phyloP scores from a whole-genome alignment of 805 yeast genomes.

The Candida arabinofermentans region DNA sequence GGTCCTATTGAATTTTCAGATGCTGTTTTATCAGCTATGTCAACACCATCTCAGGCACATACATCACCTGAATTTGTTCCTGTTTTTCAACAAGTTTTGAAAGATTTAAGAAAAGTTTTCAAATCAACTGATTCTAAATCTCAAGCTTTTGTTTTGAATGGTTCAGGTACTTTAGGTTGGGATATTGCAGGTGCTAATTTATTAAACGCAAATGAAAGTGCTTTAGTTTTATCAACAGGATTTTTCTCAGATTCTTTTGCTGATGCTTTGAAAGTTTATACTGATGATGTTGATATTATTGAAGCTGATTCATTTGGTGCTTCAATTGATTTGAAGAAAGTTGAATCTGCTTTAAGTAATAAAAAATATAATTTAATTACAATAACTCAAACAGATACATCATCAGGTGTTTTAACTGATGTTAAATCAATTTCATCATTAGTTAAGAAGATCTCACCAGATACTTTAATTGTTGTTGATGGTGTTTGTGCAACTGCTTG shows the following conservation, averaged over 20 bases:
- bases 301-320: slow-evolving; percentile 68
- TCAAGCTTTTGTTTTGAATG: slow-evolving; percentile 79
- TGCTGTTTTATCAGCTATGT: slow-evolving; percentile 72
- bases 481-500: slow-evolving; percentile 95
- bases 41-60: slow-evolving; percentile 84
- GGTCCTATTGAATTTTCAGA: slow-evolving; percentile 56
- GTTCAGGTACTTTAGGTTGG: slow-evolving; percentile 96
- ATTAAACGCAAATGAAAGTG: slow-evolving; percentile 60
- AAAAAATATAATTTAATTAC: slow-evolving; percentile 66
- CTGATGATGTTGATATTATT: slow-evolving; percentile 69
- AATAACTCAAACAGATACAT: slow-evolving; percentile 93
- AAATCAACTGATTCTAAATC: slow-evolving; percentile 60
- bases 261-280: slow-evolving; percentile 67
- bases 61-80: slow-evolving; percentile 79
- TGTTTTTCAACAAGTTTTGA: slow-evolving; percentile 66
- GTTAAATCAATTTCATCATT: slow-evolving; percentile 57
- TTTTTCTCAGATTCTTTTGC: slow-evolving; percentile 83
- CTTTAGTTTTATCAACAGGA: slow-evolving; percentile 83
- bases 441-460: slow-evolving; percentile 68
- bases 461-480: slow-evolving; percentile 80
- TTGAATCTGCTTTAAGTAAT: slow-evolving; percentile 51
- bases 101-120: slow-evolving; percentile 69
- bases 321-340: slow-evolving; percentile 50
- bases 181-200: slow-evolving; percentile 82
- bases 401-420: slow-evolving; percentile 86